phyloP scores from a whole-genome alignment of 331 rosid genomes.

The Rosa hybrid region DNA sequence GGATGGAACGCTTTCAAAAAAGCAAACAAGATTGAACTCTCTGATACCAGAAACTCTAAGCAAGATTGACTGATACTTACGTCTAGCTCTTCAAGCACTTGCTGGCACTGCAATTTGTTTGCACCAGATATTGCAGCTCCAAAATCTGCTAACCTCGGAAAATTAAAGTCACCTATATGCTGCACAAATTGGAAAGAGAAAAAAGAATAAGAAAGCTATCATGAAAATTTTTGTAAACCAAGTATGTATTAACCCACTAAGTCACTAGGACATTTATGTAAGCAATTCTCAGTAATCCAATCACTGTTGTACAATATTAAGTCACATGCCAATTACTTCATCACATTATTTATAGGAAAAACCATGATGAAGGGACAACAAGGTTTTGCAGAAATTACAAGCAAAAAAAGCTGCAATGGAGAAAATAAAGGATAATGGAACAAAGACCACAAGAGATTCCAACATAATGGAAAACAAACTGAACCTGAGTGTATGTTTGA shows the following conservation, averaged over 20 bases:
- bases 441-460: conserved; percentile 19
- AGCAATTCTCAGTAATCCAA: not conserved
- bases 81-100: conserved; percentile 98
- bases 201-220: conserved; percentile 8
- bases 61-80: conserved; percentile 48
- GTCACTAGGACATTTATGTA: not conserved
- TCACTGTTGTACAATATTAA: not conserved
- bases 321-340: no score
- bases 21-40: conserved; percentile 4
- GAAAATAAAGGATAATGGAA: conserved; percentile 4
- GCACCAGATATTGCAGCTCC: conserved; percentile 99
- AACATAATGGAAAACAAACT: conserved; percentile 8
- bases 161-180: conserved; percentile 98
- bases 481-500: conserved; percentile 93
- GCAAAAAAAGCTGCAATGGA: conserved; percentile 7
- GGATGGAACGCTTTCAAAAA: not conserved
- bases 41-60: conserved; percentile 21
- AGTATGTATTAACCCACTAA: not conserved
- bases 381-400: not conserved
- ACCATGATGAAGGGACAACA: no score
- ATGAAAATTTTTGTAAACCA: conserved; percentile 7
- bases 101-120: conserved; percentile 90
- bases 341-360: no score
- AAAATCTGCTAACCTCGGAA: conserved; percentile 96
- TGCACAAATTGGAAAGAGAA: conserved; percentile 41